A percentile compares a stretch with the other conserved stretches of the same genome.
phyloP scores from a whole-genome alignment of 768 basidiomycete genomes.

The Coprinopsis marcescibilis region DNA sequence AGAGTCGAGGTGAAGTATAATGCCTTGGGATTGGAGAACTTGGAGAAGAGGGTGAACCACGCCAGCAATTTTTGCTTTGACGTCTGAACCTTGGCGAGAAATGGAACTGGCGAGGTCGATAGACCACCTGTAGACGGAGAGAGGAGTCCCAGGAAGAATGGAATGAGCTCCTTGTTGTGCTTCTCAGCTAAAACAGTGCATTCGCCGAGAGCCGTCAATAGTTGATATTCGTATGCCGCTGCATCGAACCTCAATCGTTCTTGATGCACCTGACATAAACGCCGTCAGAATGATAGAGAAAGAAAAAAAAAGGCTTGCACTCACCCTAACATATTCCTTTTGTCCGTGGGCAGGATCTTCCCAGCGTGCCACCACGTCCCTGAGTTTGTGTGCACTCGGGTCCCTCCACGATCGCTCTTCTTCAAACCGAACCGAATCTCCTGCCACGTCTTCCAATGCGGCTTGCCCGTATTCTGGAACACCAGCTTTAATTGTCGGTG shows the following conservation, averaged over 20 bases:
- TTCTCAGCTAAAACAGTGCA: slow-evolving; percentile 73
- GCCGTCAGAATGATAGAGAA: background rate
- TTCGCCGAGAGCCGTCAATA: slow-evolving; percentile 66
- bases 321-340: slow-evolving; percentile 29
- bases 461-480: slow-evolving; percentile 9
- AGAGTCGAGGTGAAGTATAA: slow-evolving; percentile 64
- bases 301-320: background rate
- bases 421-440: slow-evolving; percentile 45
- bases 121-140: slow-evolving; percentile 21
- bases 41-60: slow-evolving; percentile 84
- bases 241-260: slow-evolving; percentile 60
- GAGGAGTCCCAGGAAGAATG: slow-evolving; percentile 63
- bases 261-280: slow-evolving; percentile 21
- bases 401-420: slow-evolving; percentile 78
- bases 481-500: background rate
- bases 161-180: slow-evolving; percentile 83
- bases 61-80: slow-evolving; percentile 57
- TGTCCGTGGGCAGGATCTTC: slow-evolving; percentile 25
- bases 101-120: slow-evolving; percentile 26
- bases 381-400: slow-evolving; percentile 61
- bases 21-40: slow-evolving; percentile 91
- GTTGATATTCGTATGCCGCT: slow-evolving; percentile 72
- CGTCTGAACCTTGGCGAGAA: slow-evolving; percentile 19
- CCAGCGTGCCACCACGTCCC: slow-evolving; percentile 45
- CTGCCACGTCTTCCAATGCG: slow-evolving; percentile 5